Base-by-base conservation (phyloP, 2,329 filamentous ascomycete species). In the Sclerotinia nivalis region DNA sequence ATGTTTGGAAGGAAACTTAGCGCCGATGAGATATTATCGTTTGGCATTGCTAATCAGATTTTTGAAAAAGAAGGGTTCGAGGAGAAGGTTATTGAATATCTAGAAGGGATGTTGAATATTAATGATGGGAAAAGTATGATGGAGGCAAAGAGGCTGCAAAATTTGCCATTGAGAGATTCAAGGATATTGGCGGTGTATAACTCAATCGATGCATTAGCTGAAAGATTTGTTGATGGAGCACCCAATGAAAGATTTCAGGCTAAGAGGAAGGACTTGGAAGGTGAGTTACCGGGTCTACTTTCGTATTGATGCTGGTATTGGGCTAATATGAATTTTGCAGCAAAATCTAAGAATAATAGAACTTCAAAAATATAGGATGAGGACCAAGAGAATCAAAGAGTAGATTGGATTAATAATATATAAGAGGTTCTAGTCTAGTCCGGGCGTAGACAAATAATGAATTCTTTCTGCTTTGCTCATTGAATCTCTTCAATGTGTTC, bases 71-170 rank as follows among this genome's bases (percentile, higher is more conserved):
- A 81, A 2, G 79, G 76, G 3, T 85, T 85, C 68, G 81, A 82
- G 25, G 73, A 72, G 0, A 76, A 79, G 69, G 83, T 85, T 0
- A 66, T 78, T 1, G 74, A 71, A 56, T 85, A 82, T 69, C 73
- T 85, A 70, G 76, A 82, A 55, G 80, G 78, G 31, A 81, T 84
- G 76, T 72, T 85, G 54, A 75, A 75, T 2, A 62, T 79, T 0
- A 85, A 84, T 76, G 83, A 85, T 77, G 83, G 83, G 28, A 83
- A 82, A 77, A 84, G 82, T 74, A 84, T 85, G 83, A 83, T 84
- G 75, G 83, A 85, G 79, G 80, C 79, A 74, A 85, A 85, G 78
- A 79, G 83, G 74, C 73, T 85, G 76, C 81, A 83, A 76, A 85
- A 85, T 78, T 78, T 79, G 7, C 80, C 80, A 18, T 75, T 84